phyloP scores from a whole-genome alignment of 2,329 filamentous ascomycete genomes.

The Metarhizium anisopliae region DNA sequence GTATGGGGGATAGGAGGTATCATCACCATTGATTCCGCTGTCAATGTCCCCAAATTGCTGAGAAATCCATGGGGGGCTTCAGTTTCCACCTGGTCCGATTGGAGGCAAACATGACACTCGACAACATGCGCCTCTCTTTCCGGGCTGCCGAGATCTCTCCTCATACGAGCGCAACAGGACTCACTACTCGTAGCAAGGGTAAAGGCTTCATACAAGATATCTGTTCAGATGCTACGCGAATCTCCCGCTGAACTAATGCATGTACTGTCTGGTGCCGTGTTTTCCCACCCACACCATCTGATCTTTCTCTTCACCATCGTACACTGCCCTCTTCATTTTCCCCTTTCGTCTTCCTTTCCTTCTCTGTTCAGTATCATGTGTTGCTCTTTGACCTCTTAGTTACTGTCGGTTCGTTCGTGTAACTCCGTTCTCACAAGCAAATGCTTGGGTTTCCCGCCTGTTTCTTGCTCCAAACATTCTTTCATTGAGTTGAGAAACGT shows the following conservation, averaged over 20 bases:
- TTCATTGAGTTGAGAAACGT: not conserved
- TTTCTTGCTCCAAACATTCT: not conserved
- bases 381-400: not conserved
- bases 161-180: too few species aligned
- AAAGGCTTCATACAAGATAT: not conserved
- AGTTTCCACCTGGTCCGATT: too few species aligned
- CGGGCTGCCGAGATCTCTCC: too few species aligned
- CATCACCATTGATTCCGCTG: too few species aligned
- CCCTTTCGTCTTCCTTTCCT: not conserved
- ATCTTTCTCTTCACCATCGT: not conserved
- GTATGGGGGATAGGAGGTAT: too few species aligned
- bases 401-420: not conserved
- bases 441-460: not conserved
- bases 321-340: not conserved
- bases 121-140: not conserved
- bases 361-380: not conserved
- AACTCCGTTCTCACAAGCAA: not conserved
- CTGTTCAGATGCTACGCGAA: not conserved
- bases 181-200: too few species aligned
- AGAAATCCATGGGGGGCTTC: too few species aligned
- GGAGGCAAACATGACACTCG: too few species aligned
- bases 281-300: not conserved
- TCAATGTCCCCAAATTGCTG: too few species aligned
- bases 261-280: not conserved
- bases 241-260: not conserved